Evolutionary conservation across 768 basidiomycete species (phyloP).

Genomic region (Auricularia sp.): DNA sequence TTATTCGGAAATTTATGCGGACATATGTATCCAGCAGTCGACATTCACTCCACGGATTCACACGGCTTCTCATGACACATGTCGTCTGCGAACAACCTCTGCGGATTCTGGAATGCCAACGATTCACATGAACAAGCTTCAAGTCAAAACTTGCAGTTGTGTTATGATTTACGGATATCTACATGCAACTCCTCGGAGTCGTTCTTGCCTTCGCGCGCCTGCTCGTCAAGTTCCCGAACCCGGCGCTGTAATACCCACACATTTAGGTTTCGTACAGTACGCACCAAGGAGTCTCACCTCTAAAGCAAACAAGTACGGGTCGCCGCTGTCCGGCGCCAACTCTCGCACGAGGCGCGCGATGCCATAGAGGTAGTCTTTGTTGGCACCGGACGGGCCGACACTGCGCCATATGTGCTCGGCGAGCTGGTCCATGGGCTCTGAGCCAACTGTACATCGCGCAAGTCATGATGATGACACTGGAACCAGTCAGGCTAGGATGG

Average conservation of each 20-base stretch:
- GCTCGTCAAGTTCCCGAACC: no score
- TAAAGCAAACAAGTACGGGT: slow-evolving; percentile 66
- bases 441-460: slow-evolving; percentile 48
- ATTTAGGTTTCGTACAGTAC: not conserved
- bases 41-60: no score
- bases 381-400: slow-evolving; percentile 79
- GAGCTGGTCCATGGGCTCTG: slow-evolving; percentile 63
- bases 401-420: slow-evolving; percentile 63
- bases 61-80: no score
- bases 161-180: no score
- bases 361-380: slow-evolving; percentile 86
- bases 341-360: slow-evolving; percentile 64
- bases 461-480: not conserved
- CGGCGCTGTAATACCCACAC: not conserved
- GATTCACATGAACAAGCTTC: no score
- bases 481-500: not conserved
- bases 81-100: no score
- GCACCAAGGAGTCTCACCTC: slow-evolving; percentile 40
- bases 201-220: no score
- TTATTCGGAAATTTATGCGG: no score
- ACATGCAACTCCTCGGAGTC: no score
- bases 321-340: slow-evolving; percentile 63
- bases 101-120: no score
- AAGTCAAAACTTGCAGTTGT: no score
- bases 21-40: no score